Evolutionary conservation across 106 monocot species (phyloP), one percentile per base, ranked within the genome.

Genomic region (Chionographis japonica): DNA sequence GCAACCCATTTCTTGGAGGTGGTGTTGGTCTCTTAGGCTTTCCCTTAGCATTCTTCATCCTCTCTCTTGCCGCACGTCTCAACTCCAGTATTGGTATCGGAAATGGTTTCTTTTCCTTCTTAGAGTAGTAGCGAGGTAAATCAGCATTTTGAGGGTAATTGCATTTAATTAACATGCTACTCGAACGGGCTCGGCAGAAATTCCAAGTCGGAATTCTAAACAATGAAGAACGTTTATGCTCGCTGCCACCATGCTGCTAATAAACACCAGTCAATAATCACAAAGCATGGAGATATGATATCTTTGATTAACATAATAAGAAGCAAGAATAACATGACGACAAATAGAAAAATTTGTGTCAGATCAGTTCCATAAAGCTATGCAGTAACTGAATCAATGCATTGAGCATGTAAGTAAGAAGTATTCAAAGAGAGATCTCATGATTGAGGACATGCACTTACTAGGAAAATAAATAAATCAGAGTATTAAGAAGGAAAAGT

Each of bases 101-200:
- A 90, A 98, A 98, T 68, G 97, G 97, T 66, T 98, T 98, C 78
- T 98, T 98, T 73, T 98, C 97, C 68, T 59, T 92, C 59, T 75
- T 98, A 49, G 97, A 92, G 70, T 98, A 90, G 51, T 83, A 81
- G 5, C 70, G 86, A 62, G 97, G 97, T 15, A 92, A 65, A 85
- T 98, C 92, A 56, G 82, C 58, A 87, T 98, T 98, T 74, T 98
- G 97, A 62, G 86, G 89, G 66, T 87, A 61, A 66, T 72, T 74
- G 27, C 73, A 78, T 79, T 59, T 86, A 46, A 89, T 46, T 50
- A 77, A 49, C 40, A 64, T 52, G n/a, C 37, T 16, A 57, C 74
- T 76, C 12, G 71, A 71, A 67, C 13, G 40, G 17, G 40, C 6
- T 64, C 37, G 59, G 62, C 5, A 15, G 65, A 20, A 54, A 41